A percentile compares a stretch with the other conserved stretches of the same genome.
Evolutionary conservation across 2,329 filamentous ascomycete genomes (phyloP).

Genomic region (Curvularia spicifera): DNA sequence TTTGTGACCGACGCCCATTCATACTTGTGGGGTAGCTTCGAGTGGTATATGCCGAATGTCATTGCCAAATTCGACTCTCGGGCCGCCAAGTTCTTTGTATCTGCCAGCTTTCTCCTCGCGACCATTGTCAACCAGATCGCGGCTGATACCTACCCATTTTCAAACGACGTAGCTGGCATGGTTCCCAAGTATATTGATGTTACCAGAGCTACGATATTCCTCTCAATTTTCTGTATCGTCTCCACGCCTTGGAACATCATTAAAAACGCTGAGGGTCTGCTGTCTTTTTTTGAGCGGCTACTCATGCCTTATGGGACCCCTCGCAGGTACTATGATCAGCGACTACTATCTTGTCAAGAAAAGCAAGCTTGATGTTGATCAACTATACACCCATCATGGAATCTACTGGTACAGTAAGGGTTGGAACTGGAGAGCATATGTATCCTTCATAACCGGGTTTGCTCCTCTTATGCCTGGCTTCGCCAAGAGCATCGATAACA

Average conservation of each 20-base stretch:
- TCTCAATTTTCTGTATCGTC: conserved; percentile 44
- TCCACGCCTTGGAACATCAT: conserved; percentile 49
- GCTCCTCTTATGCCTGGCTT: conserved; percentile 49
- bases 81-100: conserved; percentile 53
- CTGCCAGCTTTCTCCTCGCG: conserved; percentile 51
- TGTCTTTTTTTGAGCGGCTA: conserved; percentile 48
- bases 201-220: conserved; percentile 44
- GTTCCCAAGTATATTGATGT: conserved; percentile 48
- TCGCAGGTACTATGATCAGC: conserved; percentile 45
- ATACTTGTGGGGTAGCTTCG: conserved; percentile 54
- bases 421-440: conserved; percentile 46
- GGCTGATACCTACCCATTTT: conserved; percentile 49
- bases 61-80: conserved; percentile 54
- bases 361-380: conserved; percentile 43
- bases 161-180: conserved; percentile 45
- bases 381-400: conserved; percentile 41
- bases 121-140: conserved; percentile 54
- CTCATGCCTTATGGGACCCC: conserved; percentile 47
- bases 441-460: conserved; percentile 41
- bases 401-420: conserved; percentile 46
- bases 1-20: conserved; percentile 57
- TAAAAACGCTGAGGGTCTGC: conserved; percentile 44
- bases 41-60: conserved; percentile 59
- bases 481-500: conserved; percentile 48
- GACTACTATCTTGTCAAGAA: conserved; percentile 49